phyloP scores from a whole-genome alignment of 2,329 filamentous ascomycete species.

The Aureobasidium zeae region DNA sequence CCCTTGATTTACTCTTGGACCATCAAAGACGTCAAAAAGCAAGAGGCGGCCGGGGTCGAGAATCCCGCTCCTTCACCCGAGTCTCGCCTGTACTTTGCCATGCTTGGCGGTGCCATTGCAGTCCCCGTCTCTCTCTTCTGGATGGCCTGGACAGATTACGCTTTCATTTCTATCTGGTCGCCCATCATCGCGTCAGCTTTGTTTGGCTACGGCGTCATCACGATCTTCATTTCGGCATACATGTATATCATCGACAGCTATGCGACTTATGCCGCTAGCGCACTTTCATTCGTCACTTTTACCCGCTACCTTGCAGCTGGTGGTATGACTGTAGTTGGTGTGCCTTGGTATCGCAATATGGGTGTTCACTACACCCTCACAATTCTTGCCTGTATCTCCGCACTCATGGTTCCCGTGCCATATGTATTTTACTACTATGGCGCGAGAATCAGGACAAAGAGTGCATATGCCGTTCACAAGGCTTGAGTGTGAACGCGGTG shows the following conservation, averaged over 20 bases:
- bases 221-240: conserved; percentile 35
- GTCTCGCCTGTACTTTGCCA: conserved; percentile 36
- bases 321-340: conserved; percentile 33
- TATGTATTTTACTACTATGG: conserved; percentile 22
- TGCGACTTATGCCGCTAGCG: conserved; percentile 34
- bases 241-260: conserved; percentile 34
- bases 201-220: conserved; percentile 40
- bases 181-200: conserved; percentile 35
- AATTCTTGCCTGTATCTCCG: conserved; percentile 30
- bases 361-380: conserved; percentile 38
- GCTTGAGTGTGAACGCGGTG: no score
- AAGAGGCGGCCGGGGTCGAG: conserved; percentile 12
- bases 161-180: conserved; percentile 38
- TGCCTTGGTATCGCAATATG: conserved; percentile 33
- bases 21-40: conserved; percentile 13
- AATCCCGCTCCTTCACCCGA: conserved; percentile 23
- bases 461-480: conserved; percentile 16
- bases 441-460: conserved; percentile 18
- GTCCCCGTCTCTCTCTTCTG: conserved; percentile 43
- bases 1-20: conserved; percentile 16
- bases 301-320: conserved; percentile 30
- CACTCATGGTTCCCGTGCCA: conserved; percentile 20
- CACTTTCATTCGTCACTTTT: conserved; percentile 30
- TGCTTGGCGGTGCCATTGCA: conserved; percentile 33
- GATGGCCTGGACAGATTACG: conserved; percentile 31